Evolutionary conservation across 2,329 filamentous ascomycete genomes (phyloP).

Genomic region (Verticillium alfalfae): DNA sequence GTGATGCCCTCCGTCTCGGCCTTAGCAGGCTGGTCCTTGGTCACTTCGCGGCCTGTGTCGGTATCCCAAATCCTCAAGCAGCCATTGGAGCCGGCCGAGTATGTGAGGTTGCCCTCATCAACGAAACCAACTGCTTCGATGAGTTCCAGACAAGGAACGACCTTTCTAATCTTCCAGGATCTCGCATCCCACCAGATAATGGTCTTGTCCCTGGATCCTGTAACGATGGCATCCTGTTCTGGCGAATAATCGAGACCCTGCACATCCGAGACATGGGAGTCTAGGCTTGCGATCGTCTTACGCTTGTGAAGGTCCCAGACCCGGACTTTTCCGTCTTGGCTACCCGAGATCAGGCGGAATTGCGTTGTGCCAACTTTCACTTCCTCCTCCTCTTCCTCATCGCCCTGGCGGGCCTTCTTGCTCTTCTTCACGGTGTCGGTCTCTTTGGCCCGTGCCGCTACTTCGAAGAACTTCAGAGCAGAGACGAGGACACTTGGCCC

Average conservation of each 20-base stretch:
- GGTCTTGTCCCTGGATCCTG: slow-evolving; percentile 87
- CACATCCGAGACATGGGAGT: slow-evolving; percentile 95
- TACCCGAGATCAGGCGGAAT: slow-evolving; percentile 83
- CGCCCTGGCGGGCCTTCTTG: slow-evolving; percentile 32
- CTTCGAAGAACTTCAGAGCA: slow-evolving; percentile 85
- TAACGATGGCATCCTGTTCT: slow-evolving; percentile 69
- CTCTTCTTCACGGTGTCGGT: slow-evolving; percentile 32
- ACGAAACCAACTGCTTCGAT: slow-evolving; percentile 82
- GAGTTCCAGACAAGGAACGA: slow-evolving; percentile 79
- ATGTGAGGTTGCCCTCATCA: slow-evolving; percentile 64
- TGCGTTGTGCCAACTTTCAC: slow-evolving; percentile 36
- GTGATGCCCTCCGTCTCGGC: slow-evolving; percentile 64
- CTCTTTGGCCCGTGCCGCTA: slow-evolving; percentile 35
- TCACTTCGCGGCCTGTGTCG: slow-evolving; percentile 71
- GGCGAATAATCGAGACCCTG: slow-evolving; percentile 77
- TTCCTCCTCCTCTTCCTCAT: slow-evolving; percentile 32
- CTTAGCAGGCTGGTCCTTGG: slow-evolving; percentile 60
- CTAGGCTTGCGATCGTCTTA: slow-evolving; percentile 68
- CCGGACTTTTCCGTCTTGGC: slow-evolving; percentile 87
- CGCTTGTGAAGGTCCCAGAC: slow-evolving; percentile 90
- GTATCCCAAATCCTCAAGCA: slow-evolving; percentile 79
- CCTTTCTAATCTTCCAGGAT: slow-evolving; percentile 77
- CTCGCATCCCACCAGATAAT: slow-evolving; percentile 84
- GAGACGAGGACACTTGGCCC: slow-evolving; percentile 89
- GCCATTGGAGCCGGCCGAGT: slow-evolving; percentile 80